Evolutionary conservation across 2,329 filamentous ascomycete genomes (phyloP).

Genomic region (Calycina herbarum): DNA sequence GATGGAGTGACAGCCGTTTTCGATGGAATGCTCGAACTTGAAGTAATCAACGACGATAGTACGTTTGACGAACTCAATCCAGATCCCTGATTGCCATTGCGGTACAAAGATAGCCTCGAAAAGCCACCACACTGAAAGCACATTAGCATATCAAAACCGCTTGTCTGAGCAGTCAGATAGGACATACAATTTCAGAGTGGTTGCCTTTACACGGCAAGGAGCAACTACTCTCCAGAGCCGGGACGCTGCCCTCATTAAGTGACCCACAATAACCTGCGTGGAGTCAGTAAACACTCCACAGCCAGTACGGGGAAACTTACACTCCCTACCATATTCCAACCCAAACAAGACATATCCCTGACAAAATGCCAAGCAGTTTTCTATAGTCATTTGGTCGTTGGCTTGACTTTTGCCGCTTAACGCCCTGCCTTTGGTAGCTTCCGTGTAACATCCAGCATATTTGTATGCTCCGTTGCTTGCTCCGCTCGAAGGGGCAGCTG

Average conservation of each 20-base stretch:
- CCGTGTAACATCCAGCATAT: conserved; percentile 34
- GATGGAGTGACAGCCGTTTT: background rate
- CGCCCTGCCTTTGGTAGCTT: conserved; percentile 28
- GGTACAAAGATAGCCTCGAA: conserved; percentile 29
- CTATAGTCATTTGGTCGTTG: conserved; percentile 34
- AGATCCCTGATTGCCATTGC: conserved; percentile 7
- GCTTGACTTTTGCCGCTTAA: conserved; percentile 23
- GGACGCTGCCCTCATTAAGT: conserved; percentile 26
- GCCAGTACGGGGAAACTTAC: conserved; percentile 13
- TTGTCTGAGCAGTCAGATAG: background rate
- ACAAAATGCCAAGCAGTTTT: conserved; percentile 34
- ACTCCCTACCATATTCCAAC: conserved; percentile 40
- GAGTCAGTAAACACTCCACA: background rate
- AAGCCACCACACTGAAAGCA: conserved; percentile 25
- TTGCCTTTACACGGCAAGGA: conserved; percentile 28
- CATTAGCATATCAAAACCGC: conserved; percentile 24
- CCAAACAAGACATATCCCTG: conserved; percentile 38
- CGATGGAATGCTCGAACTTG: background rate
- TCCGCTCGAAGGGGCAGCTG: conserved; percentile 15
- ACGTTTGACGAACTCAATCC: background rate
- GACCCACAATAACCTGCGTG: conserved; percentile 31
- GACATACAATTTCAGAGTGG: conserved; percentile 27
- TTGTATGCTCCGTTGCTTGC: conserved; percentile 18
- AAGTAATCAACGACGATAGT: background rate
- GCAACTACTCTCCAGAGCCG: conserved; percentile 31